phyloP scores from a whole-genome alignment of 306 rosid genomes.

The Luffa aegyptiaca region DNA sequence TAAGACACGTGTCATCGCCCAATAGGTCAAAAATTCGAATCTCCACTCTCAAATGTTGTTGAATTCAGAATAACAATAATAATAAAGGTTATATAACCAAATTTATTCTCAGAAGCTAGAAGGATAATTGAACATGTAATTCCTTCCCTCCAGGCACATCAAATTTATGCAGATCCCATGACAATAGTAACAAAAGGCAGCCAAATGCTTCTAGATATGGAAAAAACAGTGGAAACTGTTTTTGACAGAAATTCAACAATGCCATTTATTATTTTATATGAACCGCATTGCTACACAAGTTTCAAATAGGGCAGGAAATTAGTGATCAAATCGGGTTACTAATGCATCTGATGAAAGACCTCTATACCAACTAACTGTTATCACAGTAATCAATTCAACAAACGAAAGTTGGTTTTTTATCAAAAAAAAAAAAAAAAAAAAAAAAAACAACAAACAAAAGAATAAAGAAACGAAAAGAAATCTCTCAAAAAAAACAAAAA shows the following conservation, averaged over 20 bases:
- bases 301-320: not conserved
- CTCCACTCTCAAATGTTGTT: too few relatives aligned
- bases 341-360: not conserved
- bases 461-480: too few relatives aligned
- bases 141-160: not conserved
- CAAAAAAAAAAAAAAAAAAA: too few relatives aligned
- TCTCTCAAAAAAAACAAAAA: too few relatives aligned
- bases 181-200: not conserved
- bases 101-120: not conserved
- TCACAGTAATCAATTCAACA: too few relatives aligned
- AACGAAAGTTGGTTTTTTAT: too few relatives aligned
- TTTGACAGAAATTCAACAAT: not conserved
- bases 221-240: not conserved
- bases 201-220: not conserved
- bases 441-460: too few relatives aligned
- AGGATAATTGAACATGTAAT: not conserved
- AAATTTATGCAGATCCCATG: not conserved
- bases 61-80: not conserved
- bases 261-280: not conserved
- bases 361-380: not conserved
- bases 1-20: too few relatives aligned
- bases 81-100: not conserved
- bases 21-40: too few relatives aligned
- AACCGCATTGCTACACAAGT: not conserved
- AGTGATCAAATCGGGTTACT: not conserved